Percentiles rank a stretch among this genome's conserved stretches.
Conservation (phyloP, 768 basidiomycete species). For the Pisolithus marmoratus region DNA sequence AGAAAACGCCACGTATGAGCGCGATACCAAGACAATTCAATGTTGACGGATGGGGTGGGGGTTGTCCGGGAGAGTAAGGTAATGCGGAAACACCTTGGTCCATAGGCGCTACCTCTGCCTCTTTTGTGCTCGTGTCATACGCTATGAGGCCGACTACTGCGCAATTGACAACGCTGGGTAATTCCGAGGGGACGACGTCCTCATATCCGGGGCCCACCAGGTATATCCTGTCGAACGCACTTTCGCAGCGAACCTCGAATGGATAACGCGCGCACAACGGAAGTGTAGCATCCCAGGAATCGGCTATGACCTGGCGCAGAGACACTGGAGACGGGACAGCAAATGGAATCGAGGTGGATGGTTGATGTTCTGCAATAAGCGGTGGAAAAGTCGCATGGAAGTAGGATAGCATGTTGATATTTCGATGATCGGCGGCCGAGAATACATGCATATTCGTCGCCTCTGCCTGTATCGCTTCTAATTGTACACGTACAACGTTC, state of each 20-base stretch:
- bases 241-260: slow-evolving; percentile 58
- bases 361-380: slow-evolving; percentile 17
- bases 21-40: slow-evolving; percentile 74
- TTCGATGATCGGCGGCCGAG: slow-evolving; percentile 59
- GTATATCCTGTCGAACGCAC: slow-evolving; percentile 57
- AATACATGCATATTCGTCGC: slow-evolving; percentile 24
- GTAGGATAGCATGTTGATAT: slow-evolving; percentile 69
- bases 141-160: slow-evolving; percentile 72
- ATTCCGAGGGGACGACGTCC: slow-evolving; percentile 68
- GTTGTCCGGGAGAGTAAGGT: slow-evolving; percentile 54
- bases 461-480: slow-evolving; percentile 43
- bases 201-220: slow-evolving; percentile 72
- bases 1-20: slow-evolving; percentile 49
- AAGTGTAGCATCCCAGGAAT: slow-evolving; percentile 57
- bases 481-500: not conserved
- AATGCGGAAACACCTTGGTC: slow-evolving; percentile 15
- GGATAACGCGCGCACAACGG: slow-evolving; percentile 69
- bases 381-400: slow-evolving; percentile 51
- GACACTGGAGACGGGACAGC: not conserved
- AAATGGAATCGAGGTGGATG: slow-evolving; percentile 5
- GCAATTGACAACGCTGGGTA: slow-evolving; percentile 70
- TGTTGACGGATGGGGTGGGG: slow-evolving; percentile 49
- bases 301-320: slow-evolving; percentile 33
- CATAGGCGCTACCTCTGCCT: not conserved
- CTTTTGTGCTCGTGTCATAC: slow-evolving; percentile 26